Conservation (phyloP, 2,329 filamentous ascomycete species). For the Paracamarosporium sp. region DNA sequence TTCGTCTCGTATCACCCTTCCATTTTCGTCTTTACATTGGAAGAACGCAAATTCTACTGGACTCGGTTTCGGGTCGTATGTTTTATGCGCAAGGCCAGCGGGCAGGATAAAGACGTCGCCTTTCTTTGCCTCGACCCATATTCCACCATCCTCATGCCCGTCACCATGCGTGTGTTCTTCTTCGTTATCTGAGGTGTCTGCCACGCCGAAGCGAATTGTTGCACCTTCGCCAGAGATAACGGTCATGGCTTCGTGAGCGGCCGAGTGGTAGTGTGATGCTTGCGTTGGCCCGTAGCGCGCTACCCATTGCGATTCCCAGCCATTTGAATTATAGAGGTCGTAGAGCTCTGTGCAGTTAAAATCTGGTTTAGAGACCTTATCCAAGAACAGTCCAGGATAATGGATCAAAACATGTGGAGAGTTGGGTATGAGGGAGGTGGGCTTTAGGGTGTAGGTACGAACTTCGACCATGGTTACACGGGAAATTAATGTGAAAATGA, state of each 20-base stretch:
- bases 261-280: constrained; percentile 63
- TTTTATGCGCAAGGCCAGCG: constrained; percentile 64
- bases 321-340: constrained; percentile 57
- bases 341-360: constrained; percentile 44
- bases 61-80: constrained; percentile 51
- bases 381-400: constrained; percentile 54
- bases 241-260: constrained; percentile 64
- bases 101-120: constrained; percentile 68
- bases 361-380: constrained; percentile 22
- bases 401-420: constrained; percentile 58
- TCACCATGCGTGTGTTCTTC: constrained; percentile 50
- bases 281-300: constrained; percentile 64
- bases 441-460: constrained; percentile 28
- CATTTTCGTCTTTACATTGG: constrained; percentile 49
- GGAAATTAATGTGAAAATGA: not conserved
- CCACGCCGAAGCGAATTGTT: constrained; percentile 62
- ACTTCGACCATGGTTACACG: constrained; percentile 18
- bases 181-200: constrained; percentile 52
- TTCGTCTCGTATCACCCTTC: constrained; percentile 27
- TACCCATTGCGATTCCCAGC: constrained; percentile 64
- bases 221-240: constrained; percentile 60
- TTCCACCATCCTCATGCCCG: constrained; percentile 54
- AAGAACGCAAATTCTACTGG: constrained; percentile 48
- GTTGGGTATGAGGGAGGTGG: constrained; percentile 49
- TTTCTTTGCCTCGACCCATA: constrained; percentile 55